Evolutionary conservation across 1,284 basidiomycete genomes (phyloP), one percentile per base, ranked within the genome.

Genomic region (Pseudozyma flocculosa): DNA sequence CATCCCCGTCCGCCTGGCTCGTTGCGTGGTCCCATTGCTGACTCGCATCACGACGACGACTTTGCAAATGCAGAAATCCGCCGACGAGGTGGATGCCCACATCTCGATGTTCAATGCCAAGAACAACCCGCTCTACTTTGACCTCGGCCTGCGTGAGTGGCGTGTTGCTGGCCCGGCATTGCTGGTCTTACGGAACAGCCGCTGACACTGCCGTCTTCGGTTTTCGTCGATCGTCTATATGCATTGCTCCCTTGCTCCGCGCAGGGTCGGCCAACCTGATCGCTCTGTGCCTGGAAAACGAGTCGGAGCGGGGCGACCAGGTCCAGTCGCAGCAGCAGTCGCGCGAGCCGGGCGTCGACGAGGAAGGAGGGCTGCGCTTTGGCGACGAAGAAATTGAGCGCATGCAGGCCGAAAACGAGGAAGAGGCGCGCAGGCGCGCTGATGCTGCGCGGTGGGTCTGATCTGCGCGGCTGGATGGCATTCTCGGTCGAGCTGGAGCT

Each of bases 91-190:
- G 18, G 82, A 87, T 57, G 92, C 90, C 13, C 92, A 96, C 73
- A 89, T 86, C 41, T 86, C 86, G 38, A 94, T 96, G 88, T 96
- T 96, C 78, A 84, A 84, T 58, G 83, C 85, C 5, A 83, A 82
- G 61, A 86, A 85, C n/a, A 94, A 94, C 68, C 89, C 92, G 62
- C 88, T 88, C 18, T 95, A 92, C 78, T 93, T 93, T 75, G 85
- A 86, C 60, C 82, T 96, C 3, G 92, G 91, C 0, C 79, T 70
- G 24, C 56, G 54, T 39, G 54, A 54, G 10, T 50, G 7, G 11
- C 32, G 32, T n/a, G n/a, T n/a, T n/a, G n/a, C n/a, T n/a, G n/a
- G n/a, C n/a, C n/a, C n/a, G n/a, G n/a, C n/a, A n/a, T n/a, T n/a
- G n/a, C n/a, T n/a, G n/a, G n/a, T n/a, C n/a, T n/a, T n/a, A 34